Percentiles rank a stretch among this genome's conserved stretches.
Conservation (phyloP, 371 early-diverging fungal species). For the Sporodiniella umbellata region DNA sequence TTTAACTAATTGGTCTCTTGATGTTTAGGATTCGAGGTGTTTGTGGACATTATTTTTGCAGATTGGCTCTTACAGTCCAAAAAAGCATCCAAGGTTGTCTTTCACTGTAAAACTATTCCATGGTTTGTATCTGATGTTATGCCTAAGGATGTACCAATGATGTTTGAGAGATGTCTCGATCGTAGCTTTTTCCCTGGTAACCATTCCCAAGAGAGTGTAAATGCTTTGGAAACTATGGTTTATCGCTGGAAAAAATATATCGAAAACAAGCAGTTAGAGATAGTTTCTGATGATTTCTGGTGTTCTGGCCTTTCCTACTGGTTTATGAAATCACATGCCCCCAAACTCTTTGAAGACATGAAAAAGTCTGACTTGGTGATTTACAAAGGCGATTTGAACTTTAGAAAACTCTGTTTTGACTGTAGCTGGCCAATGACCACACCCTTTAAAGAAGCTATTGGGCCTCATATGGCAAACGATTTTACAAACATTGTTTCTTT, state of each 20-base stretch:
- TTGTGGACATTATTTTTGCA: constrained; percentile 84
- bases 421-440: constrained; percentile 81
- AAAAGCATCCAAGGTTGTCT: constrained; percentile 64
- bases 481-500: constrained; percentile 68
- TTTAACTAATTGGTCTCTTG: background rate
- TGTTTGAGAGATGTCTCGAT: constrained; percentile 48
- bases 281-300: constrained; percentile 82
- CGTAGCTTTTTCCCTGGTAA: constrained; percentile 41
- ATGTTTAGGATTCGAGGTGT: constrained; percentile 81
- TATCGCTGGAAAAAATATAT: constrained; percentile 70
- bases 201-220: constrained; percentile 30
- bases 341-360: constrained; percentile 60
- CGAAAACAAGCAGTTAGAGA: constrained; percentile 52
- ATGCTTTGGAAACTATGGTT: constrained; percentile 54
- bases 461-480: constrained; percentile 53
- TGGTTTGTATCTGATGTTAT: constrained; percentile 95
- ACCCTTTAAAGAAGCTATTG: constrained; percentile 80
- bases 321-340: constrained; percentile 62
- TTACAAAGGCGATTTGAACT: constrained; percentile 97
- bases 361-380: constrained; percentile 63
- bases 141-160: constrained; percentile 70
- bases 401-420: constrained; percentile 89
- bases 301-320: constrained; percentile 77
- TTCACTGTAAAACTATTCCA: constrained; percentile 86
- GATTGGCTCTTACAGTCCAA: constrained; percentile 78